Percentiles rank a stretch among this genome's conserved stretches.
These are phyloP conservation scores for Friedmanniomyces endolithicus DNA, from an alignment of 495 filamentous ascomycete genomes.

Conservation along the genomic window DNA sequence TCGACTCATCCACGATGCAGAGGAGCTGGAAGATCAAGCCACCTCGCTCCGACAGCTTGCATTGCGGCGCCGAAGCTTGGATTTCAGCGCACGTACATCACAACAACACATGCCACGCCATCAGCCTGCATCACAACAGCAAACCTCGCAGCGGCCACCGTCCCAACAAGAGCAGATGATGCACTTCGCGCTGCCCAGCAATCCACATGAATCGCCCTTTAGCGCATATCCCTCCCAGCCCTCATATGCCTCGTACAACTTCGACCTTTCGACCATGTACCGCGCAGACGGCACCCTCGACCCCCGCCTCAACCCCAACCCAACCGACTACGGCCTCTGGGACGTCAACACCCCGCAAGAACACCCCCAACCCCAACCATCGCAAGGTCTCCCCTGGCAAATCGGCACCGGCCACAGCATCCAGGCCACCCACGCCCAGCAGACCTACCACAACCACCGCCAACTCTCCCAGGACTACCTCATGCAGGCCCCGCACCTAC, in stretches of 20 bases:
- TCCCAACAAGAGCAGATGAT: background rate
- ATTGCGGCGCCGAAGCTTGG: background rate
- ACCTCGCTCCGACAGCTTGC: background rate
- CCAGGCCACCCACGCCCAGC: too few relatives aligned
- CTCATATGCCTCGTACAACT: background rate
- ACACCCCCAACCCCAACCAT: too few relatives aligned
- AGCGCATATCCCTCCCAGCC: background rate
- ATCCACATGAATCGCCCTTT: background rate
- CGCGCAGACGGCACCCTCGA: background rate
- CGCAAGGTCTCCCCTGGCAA: too few relatives aligned
- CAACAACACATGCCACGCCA: background rate
- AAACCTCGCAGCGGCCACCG: background rate
- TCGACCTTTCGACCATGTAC: background rate
- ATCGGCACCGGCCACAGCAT: too few relatives aligned
- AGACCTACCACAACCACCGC: too few relatives aligned
- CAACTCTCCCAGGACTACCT: too few relatives aligned
- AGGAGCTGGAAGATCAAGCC: conserved; percentile 1
- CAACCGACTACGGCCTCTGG: background rate
- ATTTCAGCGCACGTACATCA: background rate
- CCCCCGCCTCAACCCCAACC: background rate
- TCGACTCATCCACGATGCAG: background rate
- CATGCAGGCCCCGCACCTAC: background rate
- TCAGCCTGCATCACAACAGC: too few relatives aligned
- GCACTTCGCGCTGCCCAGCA: background rate
- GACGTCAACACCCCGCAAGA: background rate